Evolutionary conservation across 164 flowering plant species (phyloP), one percentile per base, ranked within the genome.

Genomic region (Berberis thunbergii): DNA sequence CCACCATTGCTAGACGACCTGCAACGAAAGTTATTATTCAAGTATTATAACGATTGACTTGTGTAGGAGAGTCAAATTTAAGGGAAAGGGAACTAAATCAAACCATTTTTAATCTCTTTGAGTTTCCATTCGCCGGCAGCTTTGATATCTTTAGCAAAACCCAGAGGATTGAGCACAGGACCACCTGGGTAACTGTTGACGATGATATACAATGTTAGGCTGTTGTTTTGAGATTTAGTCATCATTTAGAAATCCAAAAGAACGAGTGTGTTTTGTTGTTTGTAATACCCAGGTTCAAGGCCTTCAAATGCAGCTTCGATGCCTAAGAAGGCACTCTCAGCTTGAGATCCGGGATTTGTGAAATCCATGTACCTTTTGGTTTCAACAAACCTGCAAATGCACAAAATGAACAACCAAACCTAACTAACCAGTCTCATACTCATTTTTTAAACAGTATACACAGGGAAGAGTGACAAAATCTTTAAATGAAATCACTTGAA

Each of bases 361-460:
- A 81, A 89, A 70, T 93, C 97, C 97, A 93, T 93, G 74, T 86
- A 86, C 72, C 98, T 80, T 76, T 88, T 90, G 3, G 96, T 93
- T 74, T 93, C 98, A 5, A 73, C 98, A 72, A 88, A 89, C 59
- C 98, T 93, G 78, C 53, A 66, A 41, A 10, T 48, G 57, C 13
- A 46, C 4, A 46, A 8, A 46, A 46, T 46, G 4, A 4, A 46
- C 49, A 46, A 4, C 4, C 49, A 46, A 8, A 46, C 4, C 49
- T 4, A 4, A 4, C 49, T 4, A 46, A 46, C 49, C 8, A 46
- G 49, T 8, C 49, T 46, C 49, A 46, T 8, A 8, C 6, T 46
- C 49, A 46, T 46, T 8, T 4, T 46, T 46, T 4, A 46, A 46
- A 4, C 4, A 46, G 49, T 26, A 26, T 26, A 26, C 26, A 26